phyloP scores from a whole-genome alignment of 2,329 filamentous ascomycete species.

The Aspergillus awamori region DNA sequence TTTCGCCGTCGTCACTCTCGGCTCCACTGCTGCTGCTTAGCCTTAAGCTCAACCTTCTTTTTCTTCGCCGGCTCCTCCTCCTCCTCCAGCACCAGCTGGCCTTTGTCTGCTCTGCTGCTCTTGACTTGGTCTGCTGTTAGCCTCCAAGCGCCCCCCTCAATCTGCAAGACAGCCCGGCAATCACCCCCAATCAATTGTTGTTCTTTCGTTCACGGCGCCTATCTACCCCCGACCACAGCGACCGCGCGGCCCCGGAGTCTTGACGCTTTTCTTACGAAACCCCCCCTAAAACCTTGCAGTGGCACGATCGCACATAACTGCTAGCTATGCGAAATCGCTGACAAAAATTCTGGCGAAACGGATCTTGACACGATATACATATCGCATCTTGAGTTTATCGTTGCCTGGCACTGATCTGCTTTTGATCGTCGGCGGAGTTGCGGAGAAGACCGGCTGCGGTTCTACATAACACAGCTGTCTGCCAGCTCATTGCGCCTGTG shows the following conservation, averaged over 20 bases:
- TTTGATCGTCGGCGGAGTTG: conserved; percentile 18
- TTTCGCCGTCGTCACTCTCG: conserved; percentile 2
- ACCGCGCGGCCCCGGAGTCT: background rate
- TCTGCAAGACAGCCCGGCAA: background rate
- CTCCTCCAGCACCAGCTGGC: background rate
- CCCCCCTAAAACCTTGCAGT: background rate
- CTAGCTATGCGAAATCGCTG: conserved; percentile 17
- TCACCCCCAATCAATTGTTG: background rate
- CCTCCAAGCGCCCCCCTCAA: background rate
- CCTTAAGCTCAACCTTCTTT: background rate
- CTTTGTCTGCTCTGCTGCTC: background rate
- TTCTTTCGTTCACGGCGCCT: background rate
- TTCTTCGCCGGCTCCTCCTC: background rate
- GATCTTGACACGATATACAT: conserved; percentile 1
- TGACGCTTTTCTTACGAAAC: background rate
- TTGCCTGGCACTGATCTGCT: background rate
- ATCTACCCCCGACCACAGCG: background rate
- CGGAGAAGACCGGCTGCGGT: conserved; percentile 13
- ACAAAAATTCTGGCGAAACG: conserved; percentile 14
- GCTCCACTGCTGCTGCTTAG: conserved; percentile 1
- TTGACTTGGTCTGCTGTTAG: background rate
- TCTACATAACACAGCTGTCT: background rate
- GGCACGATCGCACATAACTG: background rate
- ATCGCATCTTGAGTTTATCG: background rate
- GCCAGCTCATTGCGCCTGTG: background rate